phyloP scores from a whole-genome alignment of 2,329 filamentous ascomycete species.

The Fusarium sp. region DNA sequence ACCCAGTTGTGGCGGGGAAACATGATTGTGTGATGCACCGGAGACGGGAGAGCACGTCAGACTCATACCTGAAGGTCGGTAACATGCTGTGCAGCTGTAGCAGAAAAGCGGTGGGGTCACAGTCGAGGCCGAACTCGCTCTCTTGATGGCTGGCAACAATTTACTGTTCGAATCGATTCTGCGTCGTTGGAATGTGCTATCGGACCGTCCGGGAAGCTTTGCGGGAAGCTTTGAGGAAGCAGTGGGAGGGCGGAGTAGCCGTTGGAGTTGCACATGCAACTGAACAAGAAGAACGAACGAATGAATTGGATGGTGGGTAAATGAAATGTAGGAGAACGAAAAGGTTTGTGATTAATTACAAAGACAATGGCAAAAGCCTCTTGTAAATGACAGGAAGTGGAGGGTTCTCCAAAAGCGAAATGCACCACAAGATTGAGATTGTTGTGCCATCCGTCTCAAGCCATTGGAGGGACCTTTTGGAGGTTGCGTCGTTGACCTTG shows the following conservation, averaged over 20 bases:
- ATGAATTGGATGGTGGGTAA: not conserved
- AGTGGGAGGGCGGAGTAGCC: conserved; percentile 21
- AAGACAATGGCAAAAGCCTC: not conserved
- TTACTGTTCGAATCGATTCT: not conserved
- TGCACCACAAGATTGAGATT: conserved; percentile 8
- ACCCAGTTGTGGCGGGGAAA: not conserved
- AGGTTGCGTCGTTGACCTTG: conserved; percentile 24
- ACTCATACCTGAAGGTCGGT: conserved; percentile 37
- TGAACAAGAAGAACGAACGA: conserved; percentile 2
- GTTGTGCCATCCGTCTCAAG: conserved; percentile 23
- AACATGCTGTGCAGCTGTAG: conserved; percentile 40
- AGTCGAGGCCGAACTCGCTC: conserved; percentile 1
- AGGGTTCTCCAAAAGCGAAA: conserved; percentile 15
- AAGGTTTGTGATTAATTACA: conserved; percentile 4
- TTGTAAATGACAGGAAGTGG: conserved; percentile 1
- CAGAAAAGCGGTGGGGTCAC: conserved; percentile 12
- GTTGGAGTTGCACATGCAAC: conserved; percentile 30
- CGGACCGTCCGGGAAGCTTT: conserved; percentile 17
- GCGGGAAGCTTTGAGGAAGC: conserved; percentile 16
- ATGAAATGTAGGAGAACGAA: not conserved
- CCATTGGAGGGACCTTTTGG: conserved; percentile 28
- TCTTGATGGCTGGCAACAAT: not conserved
- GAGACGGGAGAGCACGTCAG: not conserved
- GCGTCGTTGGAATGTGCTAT: not conserved
- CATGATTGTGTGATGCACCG: not conserved